phyloP scores from a whole-genome alignment of 768 basidiomycete genomes.

The Agrocybe chaxingu region DNA sequence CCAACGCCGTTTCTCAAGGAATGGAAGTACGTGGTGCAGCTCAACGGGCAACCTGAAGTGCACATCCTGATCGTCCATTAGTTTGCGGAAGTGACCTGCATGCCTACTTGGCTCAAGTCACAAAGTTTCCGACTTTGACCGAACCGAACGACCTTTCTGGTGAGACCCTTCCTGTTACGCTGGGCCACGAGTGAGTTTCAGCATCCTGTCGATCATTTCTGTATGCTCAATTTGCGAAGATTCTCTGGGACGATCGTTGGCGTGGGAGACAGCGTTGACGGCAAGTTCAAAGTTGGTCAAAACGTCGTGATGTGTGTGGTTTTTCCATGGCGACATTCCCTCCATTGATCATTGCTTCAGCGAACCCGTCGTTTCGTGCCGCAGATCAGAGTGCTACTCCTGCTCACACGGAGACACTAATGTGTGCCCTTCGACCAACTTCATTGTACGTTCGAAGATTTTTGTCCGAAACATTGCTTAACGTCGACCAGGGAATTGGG shows the following conservation, averaged over 20 bases:
- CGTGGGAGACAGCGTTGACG: slow-evolving; percentile 29
- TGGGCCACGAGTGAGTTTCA: slow-evolving; percentile 42
- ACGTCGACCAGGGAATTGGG: slow-evolving; percentile 27
- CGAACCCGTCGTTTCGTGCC: slow-evolving; percentile 41
- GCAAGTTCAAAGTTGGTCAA: slow-evolving; percentile 29
- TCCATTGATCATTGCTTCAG: slow-evolving; percentile 16
- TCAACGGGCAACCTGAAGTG: background rate
- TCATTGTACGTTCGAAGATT: slow-evolving; percentile 27
- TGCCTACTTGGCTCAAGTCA: slow-evolving; percentile 28
- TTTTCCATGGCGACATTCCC: background rate
- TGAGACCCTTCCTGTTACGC: slow-evolving; percentile 35
- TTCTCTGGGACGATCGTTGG: slow-evolving; percentile 33
- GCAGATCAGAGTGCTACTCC: slow-evolving; percentile 27
- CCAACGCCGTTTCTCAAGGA: slow-evolving; percentile 17
- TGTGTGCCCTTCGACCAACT: slow-evolving; percentile 29
- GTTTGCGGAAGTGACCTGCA: slow-evolving; percentile 50
- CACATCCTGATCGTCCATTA: slow-evolving; percentile 4
- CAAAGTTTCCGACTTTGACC: slow-evolving; percentile 27
- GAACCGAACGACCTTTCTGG: slow-evolving; percentile 34
- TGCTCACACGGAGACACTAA: slow-evolving; percentile 34
- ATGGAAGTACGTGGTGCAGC: slow-evolving; percentile 24
- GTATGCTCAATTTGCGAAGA: slow-evolving; percentile 10
- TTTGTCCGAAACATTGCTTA: background rate
- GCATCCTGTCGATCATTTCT: background rate
- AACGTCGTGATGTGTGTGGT: slow-evolving; percentile 29